phyloP scores from a whole-genome alignment of 2,329 filamentous ascomycete species.

The Metarhizium robertsii region DNA sequence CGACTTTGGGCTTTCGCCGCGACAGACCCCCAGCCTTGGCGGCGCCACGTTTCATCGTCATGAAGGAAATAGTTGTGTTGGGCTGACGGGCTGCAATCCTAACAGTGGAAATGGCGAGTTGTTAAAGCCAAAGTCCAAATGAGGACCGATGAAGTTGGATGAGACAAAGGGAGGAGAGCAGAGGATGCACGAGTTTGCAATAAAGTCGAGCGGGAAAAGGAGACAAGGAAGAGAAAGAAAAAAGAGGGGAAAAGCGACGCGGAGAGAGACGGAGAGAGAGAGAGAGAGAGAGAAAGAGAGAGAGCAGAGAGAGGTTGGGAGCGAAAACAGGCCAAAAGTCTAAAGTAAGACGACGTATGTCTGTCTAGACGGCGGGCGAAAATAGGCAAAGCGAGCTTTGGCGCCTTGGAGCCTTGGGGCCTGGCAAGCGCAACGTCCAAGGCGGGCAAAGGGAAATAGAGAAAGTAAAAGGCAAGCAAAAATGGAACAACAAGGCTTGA shows the following conservation, averaged over 20 bases:
- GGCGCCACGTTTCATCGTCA: slow-evolving; percentile 12
- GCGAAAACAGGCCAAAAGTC: too few species aligned
- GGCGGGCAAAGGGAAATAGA: too few species aligned
- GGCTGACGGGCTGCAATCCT: not conserved
- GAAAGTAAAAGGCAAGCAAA: too few species aligned
- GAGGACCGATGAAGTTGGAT: not conserved
- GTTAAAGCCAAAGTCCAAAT: not conserved
- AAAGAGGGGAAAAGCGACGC: not conserved
- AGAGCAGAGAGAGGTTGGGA: too few species aligned
- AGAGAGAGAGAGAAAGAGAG: too few species aligned
- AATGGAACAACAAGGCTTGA: too few species aligned
- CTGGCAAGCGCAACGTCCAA: too few species aligned
- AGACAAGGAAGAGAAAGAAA: not conserved
- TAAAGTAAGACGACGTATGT: too few species aligned
- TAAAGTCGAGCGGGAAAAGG: too few species aligned
- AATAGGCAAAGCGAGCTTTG: too few species aligned
- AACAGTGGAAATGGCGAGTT: not conserved
- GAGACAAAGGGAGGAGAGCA: not conserved
- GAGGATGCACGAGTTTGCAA: slow-evolving; percentile 3
- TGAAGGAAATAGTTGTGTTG: not conserved
- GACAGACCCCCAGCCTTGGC: slow-evolving; percentile 21
- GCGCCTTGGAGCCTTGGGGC: too few species aligned
- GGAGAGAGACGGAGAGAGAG: not conserved
- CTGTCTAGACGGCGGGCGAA: too few species aligned
- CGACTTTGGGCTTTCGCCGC: slow-evolving; percentile 23